Evolutionary conservation across 768 basidiomycete genomes (phyloP).

Genomic region (Boletus rubescentipes): DNA sequence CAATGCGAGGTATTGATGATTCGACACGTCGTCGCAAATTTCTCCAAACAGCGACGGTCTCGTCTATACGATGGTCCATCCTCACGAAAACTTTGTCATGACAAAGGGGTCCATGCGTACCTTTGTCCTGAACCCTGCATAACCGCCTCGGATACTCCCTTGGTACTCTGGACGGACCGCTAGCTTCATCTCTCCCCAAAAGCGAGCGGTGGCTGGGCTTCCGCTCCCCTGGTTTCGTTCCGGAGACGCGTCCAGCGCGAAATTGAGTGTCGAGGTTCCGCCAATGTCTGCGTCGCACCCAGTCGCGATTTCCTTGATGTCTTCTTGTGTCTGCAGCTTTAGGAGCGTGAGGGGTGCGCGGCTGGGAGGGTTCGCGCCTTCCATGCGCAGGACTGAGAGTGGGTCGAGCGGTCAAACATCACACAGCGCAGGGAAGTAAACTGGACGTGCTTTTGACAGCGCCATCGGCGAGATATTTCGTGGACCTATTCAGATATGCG

Average conservation of each 20-base stretch:
- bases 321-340: conserved; percentile 57
- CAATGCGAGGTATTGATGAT: conserved; percentile 77
- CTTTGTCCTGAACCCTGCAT: conserved; percentile 88
- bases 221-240: conserved; percentile 46
- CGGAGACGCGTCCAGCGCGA: conserved; percentile 63
- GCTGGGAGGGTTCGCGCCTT: conserved; percentile 64
- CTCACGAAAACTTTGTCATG: neutral
- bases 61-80: conserved; percentile 45
- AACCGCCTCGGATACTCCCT: conserved; percentile 75
- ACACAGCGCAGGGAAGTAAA: conserved; percentile 9
- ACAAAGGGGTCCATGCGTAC: conserved; percentile 36
- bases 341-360: conserved; percentile 65
- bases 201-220: conserved; percentile 57
- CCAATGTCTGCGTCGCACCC: conserved; percentile 92
- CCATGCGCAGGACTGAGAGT: conserved; percentile 66
- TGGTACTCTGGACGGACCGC: conserved; percentile 65
- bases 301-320: conserved; percentile 62
- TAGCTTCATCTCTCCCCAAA: conserved; percentile 79
- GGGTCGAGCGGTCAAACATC: conserved; percentile 14
- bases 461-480: conserved; percentile 39
- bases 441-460: conserved; percentile 40
- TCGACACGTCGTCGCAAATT: conserved; percentile 78
- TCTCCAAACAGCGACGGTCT: conserved; percentile 88
- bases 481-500: conserved; percentile 40
- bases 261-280: conserved; percentile 72